Evolutionary conservation across 768 basidiomycete species (phyloP), one percentile per base, ranked within the genome.

Genomic region (Coprinellus micaceus): DNA sequence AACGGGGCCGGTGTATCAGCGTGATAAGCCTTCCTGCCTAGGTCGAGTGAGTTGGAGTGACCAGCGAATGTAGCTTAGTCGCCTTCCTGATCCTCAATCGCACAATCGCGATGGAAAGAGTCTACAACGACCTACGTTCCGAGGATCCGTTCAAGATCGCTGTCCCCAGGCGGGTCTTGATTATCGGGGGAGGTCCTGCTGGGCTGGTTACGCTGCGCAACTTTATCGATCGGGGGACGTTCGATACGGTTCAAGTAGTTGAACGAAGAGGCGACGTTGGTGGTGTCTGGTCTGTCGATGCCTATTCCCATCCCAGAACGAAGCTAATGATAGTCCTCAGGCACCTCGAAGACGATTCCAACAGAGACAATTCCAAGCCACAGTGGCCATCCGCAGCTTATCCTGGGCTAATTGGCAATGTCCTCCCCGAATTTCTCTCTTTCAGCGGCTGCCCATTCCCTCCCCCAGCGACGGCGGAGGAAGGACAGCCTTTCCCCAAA

Each of bases 201-300:
- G 79, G 81, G 3, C 71, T 82, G 3, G 77, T 80, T 4, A 65
- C 77, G 15, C 71, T 80, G 19, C 75, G 79, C n/a, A 82, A 82
- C 57, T 64, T 80, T 24, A 47, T 70, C n/a, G 67, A 74, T 43
- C 66, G 70, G 1, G 78, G 75, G 10, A 36, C 68, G 0, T 80
- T 79, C 25, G 74, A 73, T 1, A 66, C 68, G 19, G 79, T 81
- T 0, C 73, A 75, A 43, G 65, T 80, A 0, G 77, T 75, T 4
- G 81, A 82, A 64, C 66, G 81, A 36, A 65, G 75, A 52, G 71
- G 73, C 44, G 73, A 80, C 51, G 68, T 81, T n/a, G 80, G 81
- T 2, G 80, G 81, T 28, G 73, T 80, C 2, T 82, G 81, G 81
- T 81, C 33, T 52, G 69, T 61, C 10, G 33, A 13, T 33, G 7